These are phyloP conservation scores for Boletus vinaceobasis DNA, from an alignment of 768 basidiomycete genomes.

Conservation along the genomic window DNA sequence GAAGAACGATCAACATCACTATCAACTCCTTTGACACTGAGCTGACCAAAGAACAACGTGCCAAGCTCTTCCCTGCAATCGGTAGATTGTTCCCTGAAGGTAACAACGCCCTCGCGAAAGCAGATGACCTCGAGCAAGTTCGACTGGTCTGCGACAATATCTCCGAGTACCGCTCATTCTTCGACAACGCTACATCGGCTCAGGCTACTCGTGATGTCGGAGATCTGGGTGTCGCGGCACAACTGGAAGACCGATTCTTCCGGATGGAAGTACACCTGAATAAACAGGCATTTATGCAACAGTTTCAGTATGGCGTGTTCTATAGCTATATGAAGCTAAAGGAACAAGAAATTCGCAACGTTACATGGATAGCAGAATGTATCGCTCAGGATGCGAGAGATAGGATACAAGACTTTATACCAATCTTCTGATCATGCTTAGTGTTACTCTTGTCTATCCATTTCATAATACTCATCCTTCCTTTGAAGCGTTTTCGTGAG, in stretches of 20 bases:
- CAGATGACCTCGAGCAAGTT: slow-evolving; percentile 94
- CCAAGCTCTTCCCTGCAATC: slow-evolving; percentile 89
- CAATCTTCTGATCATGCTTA: slow-evolving; percentile 61
- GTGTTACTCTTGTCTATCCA: neutral
- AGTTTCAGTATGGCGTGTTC: slow-evolving; percentile 94
- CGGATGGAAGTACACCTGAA: slow-evolving; percentile 89
- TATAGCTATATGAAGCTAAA: slow-evolving; percentile 90
- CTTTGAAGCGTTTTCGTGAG: neutral
- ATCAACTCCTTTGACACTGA: slow-evolving; percentile 98
- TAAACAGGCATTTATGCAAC: slow-evolving; percentile 92
- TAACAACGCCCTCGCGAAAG: slow-evolving; percentile 88
- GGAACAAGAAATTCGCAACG: slow-evolving; percentile 85
- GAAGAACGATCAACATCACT: slow-evolving; percentile 96
- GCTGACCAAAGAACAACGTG: slow-evolving; percentile 91
- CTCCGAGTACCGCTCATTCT: slow-evolving; percentile 88
- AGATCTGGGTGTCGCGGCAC: slow-evolving; percentile 53
- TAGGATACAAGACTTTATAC: slow-evolving; percentile 93
- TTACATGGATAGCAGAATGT: slow-evolving; percentile 97
- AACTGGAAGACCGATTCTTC: slow-evolving; percentile 94
- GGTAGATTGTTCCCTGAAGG: slow-evolving; percentile 94
- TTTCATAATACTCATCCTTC: slow-evolving; percentile 5
- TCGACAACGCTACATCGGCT: slow-evolving; percentile 50
- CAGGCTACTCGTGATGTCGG: slow-evolving; percentile 36
- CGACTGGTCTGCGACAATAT: slow-evolving; percentile 83
- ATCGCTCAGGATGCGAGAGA: slow-evolving; percentile 96